A percentile compares a stretch with the other conserved stretches of the same genome.
These are phyloP conservation scores for Phascolomyces articulosus DNA, from an alignment of 371 early-diverging fungal genomes.

Conservation along the genomic window DNA sequence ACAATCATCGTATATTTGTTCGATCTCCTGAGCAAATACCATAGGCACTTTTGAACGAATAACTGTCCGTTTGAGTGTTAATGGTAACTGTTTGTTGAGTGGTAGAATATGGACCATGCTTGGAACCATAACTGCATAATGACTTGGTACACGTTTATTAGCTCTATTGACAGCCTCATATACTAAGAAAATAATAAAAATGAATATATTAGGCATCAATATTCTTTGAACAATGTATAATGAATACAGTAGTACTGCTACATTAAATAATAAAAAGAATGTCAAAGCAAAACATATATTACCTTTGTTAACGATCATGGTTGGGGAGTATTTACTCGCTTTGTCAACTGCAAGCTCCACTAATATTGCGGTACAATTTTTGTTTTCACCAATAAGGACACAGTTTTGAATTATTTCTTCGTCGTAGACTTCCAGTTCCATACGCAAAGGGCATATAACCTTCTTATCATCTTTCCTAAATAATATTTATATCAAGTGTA, in stretches of 20 bases:
- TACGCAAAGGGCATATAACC: background rate
- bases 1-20: background rate
- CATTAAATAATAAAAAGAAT: too few species aligned
- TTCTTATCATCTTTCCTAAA: background rate
- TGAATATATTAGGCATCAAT: background rate
- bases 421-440: background rate
- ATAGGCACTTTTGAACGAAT: background rate
- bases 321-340: background rate
- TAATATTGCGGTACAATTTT: background rate
- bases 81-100: background rate
- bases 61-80: background rate
- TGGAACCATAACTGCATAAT: background rate
- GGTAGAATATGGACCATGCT: background rate
- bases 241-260: too few species aligned
- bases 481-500: too few species aligned
- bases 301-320: background rate
- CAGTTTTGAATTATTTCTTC: background rate
- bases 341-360: background rate
- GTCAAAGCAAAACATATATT: too few species aligned
- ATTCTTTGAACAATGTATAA: too few species aligned
- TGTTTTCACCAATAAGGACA: background rate
- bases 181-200: background rate
- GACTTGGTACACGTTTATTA: background rate
- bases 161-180: background rate
- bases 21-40: background rate